A percentile compares a stretch with the other conserved stretches of the same genome.
Conservation (phyloP, 768 basidiomycete genomes). For the Heimioporus sp. region DNA sequence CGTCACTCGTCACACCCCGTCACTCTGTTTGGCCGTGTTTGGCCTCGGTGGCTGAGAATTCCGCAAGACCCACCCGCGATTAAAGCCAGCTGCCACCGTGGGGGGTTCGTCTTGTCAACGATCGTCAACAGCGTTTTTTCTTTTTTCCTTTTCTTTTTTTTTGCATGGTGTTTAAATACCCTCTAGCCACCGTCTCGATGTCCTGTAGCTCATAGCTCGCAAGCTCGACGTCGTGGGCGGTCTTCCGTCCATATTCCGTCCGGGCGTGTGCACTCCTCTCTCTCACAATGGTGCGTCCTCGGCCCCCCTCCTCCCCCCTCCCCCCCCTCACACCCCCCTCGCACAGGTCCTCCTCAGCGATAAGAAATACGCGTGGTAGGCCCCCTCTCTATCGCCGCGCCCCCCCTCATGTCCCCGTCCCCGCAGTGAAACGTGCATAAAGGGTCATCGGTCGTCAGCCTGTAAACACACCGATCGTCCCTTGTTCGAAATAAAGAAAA, state of each 20-base stretch:
- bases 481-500: constrained; percentile 78
- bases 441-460: constrained; percentile 87
- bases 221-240: constrained; percentile 59
- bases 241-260: constrained; percentile 34
- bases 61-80: constrained; percentile 16
- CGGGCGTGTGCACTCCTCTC: constrained; percentile 20
- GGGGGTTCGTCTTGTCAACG: constrained; percentile 42
- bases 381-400: constrained; percentile 3
- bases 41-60: constrained; percentile 21
- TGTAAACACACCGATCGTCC: constrained; percentile 89
- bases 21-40: constrained; percentile 23
- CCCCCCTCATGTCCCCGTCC: constrained; percentile 3
- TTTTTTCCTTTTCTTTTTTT: constrained; percentile 25
- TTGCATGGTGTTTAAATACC: constrained; percentile 48
- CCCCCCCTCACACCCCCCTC: background rate
- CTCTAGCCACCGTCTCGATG: constrained; percentile 29
- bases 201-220: constrained; percentile 42
- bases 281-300: constrained; percentile 42
- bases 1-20: constrained; percentile 3
- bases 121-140: constrained; percentile 45
- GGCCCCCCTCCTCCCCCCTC: background rate
- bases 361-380: constrained; percentile 84
- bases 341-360: constrained; percentile 66
- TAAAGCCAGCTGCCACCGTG: constrained; percentile 21
- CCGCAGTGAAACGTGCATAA: constrained; percentile 85